Evolutionary conservation across 306 rosid genomes (phyloP).

Genomic region (Citrullus amarus): DNA sequence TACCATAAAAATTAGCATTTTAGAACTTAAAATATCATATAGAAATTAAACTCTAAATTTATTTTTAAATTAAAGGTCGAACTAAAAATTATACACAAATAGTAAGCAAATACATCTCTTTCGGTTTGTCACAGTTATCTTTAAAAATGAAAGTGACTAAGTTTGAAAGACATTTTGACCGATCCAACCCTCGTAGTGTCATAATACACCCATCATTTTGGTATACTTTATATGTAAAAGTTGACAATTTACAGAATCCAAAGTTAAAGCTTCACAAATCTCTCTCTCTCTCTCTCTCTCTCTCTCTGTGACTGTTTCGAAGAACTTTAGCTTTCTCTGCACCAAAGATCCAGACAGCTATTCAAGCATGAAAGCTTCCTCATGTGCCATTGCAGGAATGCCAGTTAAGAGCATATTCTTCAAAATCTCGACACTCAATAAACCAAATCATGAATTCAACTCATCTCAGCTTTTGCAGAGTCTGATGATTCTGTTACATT

Average conservation of each 20-base stretch:
- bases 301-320: neutral
- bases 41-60: too few relatives aligned
- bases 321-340: neutral
- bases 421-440: neutral
- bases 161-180: neutral
- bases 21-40: too few relatives aligned
- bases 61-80: too few relatives aligned
- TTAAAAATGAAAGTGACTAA: neutral
- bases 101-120: too few relatives aligned
- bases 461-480: neutral
- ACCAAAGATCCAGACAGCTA: conserved; percentile 2
- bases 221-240: neutral
- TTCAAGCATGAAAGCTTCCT: neutral
- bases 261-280: neutral
- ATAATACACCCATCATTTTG: neutral
- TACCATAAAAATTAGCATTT: too few relatives aligned
- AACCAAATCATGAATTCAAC: neutral
- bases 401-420: conserved; percentile 8
- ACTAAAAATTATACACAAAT: too few relatives aligned
- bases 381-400: neutral
- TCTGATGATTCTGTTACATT: neutral
- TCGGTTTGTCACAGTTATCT: too few relatives aligned
- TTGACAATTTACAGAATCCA: neutral
- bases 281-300: neutral
- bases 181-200: neutral